Base-by-base conservation (phyloP, 2,329 filamentous ascomycete genomes). In the Hortaea sp. region DNA sequence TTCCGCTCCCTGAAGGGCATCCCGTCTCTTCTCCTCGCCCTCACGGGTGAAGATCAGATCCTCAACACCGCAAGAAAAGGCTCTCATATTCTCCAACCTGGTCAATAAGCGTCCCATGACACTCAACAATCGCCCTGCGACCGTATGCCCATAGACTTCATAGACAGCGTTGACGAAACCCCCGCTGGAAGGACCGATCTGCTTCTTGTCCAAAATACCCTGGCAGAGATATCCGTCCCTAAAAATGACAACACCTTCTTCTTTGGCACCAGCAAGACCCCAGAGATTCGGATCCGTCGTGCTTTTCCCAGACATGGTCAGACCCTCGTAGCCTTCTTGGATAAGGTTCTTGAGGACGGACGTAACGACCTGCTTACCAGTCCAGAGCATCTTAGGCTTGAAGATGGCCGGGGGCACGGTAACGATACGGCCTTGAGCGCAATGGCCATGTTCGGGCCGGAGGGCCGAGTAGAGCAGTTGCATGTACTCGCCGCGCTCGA, bases 11-110 rank as follows among this genome's bases (percentile, higher is more conserved):
- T 75, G 69, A 9, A 98, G 71, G 51, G 82, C 80, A 53, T 84
- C 71, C 54, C 76, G 78, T 38, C 92, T 81, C 44, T 75, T 72
- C 46, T 71, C 70, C 62, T 98, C 88, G 44, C 92, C 90, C 51
- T 85, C 72, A 1, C 77, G 72, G 0, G 90, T 97, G 43, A 98
- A 78, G 48, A 85, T 80, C 48, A 98, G 74, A 72, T 98, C 94
- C 59, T 98, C 90, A 67, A 98, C 95, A 63, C 94, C 94, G 65
- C 92, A 98, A 53, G 87, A 92, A 65, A 97, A 97, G 1, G 90
- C 92, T 43, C 89, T 79, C 82, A 95, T 94, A 61, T 92, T 86
- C 50, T 97, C 75, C 53, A 89, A 84, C 59, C 89, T 84, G 0
- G 92, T 98, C 52, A 98, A 70, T 28, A 98, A 74, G 47, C 92